Base-by-base conservation (phyloP, 2,329 filamentous ascomycete species). In the Pyricularia sp. region DNA sequence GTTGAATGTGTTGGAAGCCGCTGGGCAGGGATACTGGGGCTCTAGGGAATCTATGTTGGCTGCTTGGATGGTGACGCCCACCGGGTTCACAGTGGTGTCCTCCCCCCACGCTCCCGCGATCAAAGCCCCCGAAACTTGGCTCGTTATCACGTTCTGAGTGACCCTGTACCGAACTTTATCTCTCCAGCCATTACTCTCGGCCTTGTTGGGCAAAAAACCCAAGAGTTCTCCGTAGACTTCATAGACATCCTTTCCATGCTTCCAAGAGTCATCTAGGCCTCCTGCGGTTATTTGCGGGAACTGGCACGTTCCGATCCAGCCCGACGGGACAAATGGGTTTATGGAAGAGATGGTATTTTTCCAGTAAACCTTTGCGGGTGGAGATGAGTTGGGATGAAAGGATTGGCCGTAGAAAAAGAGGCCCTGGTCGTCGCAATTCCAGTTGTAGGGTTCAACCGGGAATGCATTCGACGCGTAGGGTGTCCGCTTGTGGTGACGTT, bases 401-500 rank as follows among this genome's bases (percentile, higher is more conserved):
- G 65, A 49, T 66, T 85, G 76, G 12, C 84, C 87, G 68, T 88
- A 90, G 74, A 86, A 87, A 75, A 85, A 91, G 1, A 93, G 79
- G 0, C 82, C 86, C 69, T 87, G 80, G 68, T 91, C 85, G 65
- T 84, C 78, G 73, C 90, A 94, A 71, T 88, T 75, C 90, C 90
- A 94, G 22, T 78, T 76, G 71, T 90, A 89, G 0, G 84, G 77
- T 72, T 94, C 91, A 0, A 83, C 77, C 0, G 90, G 90, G 70
- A 94, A 93, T 0, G 86, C 84, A 72, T 94, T 96, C 64, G 82
- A 80, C 1, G 88, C 84, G 72, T 94, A 94, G 0, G 90, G 90
- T 0, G 90, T 94, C 26, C 91, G 84, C 73, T 94, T 94, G 75
- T 94, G 90, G 72, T 94, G 91, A 63, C 91, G 84, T 71, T 94